A percentile compares a stretch with the other conserved stretches of the same genome.
Evolutionary conservation across 129 eudicot genomes (phyloP).

Genomic region (Centrapalus pauciflorus): DNA sequence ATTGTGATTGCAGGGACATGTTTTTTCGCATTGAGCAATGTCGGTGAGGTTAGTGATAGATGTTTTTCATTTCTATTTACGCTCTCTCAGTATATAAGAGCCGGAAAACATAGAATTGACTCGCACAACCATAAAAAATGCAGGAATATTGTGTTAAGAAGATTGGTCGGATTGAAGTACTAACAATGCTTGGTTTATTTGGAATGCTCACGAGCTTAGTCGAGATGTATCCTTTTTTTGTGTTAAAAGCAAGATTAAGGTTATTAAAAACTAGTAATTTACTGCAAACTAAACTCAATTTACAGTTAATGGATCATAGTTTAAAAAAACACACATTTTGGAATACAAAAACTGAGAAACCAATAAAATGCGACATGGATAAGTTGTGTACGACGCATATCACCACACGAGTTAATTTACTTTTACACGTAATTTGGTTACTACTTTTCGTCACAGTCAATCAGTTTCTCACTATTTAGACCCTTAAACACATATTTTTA

Average conservation of each 20-base stretch:
- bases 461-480: too few relatives aligned
- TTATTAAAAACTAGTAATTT: neutral
- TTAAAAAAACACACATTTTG: too few relatives aligned
- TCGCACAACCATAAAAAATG: neutral
- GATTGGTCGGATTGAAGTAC: slow-evolving; percentile 65
- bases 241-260: neutral
- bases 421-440: too few relatives aligned
- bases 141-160: slow-evolving; percentile 84
- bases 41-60: slow-evolving; percentile 67
- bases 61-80: neutral
- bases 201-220: slow-evolving; percentile 58
- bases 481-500: too few relatives aligned
- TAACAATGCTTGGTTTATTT: slow-evolving; percentile 74
- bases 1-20: slow-evolving; percentile 71
- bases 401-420: too few relatives aligned
- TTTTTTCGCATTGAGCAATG: slow-evolving; percentile 69
- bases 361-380: too few relatives aligned
- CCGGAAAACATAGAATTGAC: neutral
- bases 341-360: too few relatives aligned
- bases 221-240: slow-evolving; percentile 88
- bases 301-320: too few relatives aligned
- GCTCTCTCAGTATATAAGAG: neutral
- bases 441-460: too few relatives aligned
- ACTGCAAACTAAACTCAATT: too few relatives aligned
- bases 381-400: too few relatives aligned